Percentiles rank a stretch among this genome's conserved stretches.
These are phyloP conservation scores for Monosporascus sp. DNA, from an alignment of 2,329 filamentous ascomycete species.

Conservation along the genomic window DNA sequence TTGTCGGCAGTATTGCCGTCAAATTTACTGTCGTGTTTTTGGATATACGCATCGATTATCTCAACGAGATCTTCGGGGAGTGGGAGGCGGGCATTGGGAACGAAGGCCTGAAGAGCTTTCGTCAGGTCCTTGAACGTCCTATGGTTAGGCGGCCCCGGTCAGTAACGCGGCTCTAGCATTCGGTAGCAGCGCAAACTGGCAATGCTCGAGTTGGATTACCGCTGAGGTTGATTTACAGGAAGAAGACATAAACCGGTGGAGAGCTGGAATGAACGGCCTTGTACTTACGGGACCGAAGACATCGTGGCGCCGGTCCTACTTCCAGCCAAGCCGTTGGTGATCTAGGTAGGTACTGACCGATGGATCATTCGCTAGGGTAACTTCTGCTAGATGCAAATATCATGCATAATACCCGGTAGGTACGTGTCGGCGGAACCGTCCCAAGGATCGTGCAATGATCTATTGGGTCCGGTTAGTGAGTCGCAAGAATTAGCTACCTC, in stretches of 20 bases:
- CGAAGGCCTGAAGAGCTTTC: constrained; percentile 50
- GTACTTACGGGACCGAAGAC: constrained; percentile 24
- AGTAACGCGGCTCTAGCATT: constrained; percentile 5
- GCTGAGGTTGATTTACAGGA: no score
- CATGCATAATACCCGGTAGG: no score
- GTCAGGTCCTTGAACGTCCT: constrained; percentile 57
- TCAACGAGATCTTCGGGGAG: constrained; percentile 61
- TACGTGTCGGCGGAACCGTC: no score
- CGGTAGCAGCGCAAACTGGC: neutral
- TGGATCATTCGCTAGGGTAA: neutral
- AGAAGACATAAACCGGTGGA: no score
- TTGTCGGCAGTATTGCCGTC: constrained; percentile 67
- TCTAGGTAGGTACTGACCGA: constrained; percentile 3
- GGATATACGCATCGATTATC: constrained; percentile 61
- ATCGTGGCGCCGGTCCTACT: constrained; percentile 9
- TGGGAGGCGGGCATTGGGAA: constrained; percentile 49
- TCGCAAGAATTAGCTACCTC: no score
- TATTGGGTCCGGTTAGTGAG: no score
- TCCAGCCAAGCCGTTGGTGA: neutral
- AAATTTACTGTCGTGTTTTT: constrained; percentile 56
- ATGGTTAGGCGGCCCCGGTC: constrained; percentile 6
- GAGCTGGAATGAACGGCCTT: constrained; percentile 5
- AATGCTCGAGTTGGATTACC: neutral
- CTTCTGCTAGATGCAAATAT: no score
- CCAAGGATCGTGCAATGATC: no score